Conservation (phyloP, 2,329 filamentous ascomycete species). For the Hymenoscyphus fructigenus region DNA sequence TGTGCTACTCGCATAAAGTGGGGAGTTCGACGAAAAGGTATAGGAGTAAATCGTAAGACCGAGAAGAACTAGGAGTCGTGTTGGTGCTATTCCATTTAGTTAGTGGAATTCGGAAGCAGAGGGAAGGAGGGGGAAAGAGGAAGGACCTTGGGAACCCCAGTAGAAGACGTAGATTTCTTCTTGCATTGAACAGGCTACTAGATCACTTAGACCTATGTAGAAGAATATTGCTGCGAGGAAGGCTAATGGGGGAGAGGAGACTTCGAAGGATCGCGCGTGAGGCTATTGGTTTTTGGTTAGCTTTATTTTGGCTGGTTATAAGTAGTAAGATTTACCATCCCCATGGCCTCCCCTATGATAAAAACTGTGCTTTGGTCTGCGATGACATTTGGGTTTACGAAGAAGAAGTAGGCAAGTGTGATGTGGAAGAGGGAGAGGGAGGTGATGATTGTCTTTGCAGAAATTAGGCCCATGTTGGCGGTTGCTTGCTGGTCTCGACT, state of each 20-base stretch:
- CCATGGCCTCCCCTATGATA: slow-evolving; percentile 79
- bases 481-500: background rate
- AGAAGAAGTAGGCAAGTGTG: slow-evolving; percentile 79
- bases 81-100: slow-evolving; percentile 58
- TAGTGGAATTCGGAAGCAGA: slow-evolving; percentile 46
- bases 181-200: slow-evolving; percentile 65
- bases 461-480: slow-evolving; percentile 73
- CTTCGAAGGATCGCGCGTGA: slow-evolving; percentile 64
- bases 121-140: slow-evolving; percentile 46
- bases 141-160: slow-evolving; percentile 65
- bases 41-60: slow-evolving; percentile 63
- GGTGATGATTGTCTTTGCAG: slow-evolving; percentile 76
- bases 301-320: background rate
- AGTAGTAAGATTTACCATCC: slow-evolving; percentile 58
- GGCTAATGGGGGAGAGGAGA: slow-evolving; percentile 67
- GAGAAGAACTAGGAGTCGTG: slow-evolving; percentile 66
- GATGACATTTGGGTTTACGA: slow-evolving; percentile 69
- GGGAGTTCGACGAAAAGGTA: slow-evolving; percentile 53
- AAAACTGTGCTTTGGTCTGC: slow-evolving; percentile 79
- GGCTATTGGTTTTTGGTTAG: slow-evolving; percentile 46
- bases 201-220: slow-evolving; percentile 59
- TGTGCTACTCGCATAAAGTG: slow-evolving; percentile 44
- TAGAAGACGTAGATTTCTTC: slow-evolving; percentile 63
- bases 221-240: slow-evolving; percentile 69
- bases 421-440: slow-evolving; percentile 82